These are phyloP conservation scores for Globisporangium cederbergense DNA, from an alignment of 352 stramenopile genomes.

Conservation along the genomic window DNA sequence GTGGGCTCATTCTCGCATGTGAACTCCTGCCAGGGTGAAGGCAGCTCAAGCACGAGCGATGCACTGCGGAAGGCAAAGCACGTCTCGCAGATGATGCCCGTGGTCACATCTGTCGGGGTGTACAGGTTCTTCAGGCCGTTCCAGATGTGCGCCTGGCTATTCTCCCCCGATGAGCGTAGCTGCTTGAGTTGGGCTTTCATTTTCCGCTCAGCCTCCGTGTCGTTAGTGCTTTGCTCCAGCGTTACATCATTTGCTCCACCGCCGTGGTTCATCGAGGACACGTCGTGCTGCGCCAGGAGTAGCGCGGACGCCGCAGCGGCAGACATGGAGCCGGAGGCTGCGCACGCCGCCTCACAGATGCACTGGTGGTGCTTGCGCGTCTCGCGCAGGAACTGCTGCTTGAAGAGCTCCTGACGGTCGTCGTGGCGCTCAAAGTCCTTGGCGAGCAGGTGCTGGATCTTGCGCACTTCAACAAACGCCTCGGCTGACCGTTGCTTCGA, in stretches of 20 bases:
- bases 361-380: constrained; percentile 44
- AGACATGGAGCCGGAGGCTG: constrained; percentile 19
- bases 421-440: constrained; percentile 44
- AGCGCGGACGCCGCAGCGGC: constrained; percentile 25
- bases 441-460: constrained; percentile 30
- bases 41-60: constrained; percentile 30
- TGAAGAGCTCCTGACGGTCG: constrained; percentile 46
- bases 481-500: constrained; percentile 20
- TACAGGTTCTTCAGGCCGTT: constrained; percentile 47
- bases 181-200: constrained; percentile 2
- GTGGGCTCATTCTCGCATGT: constrained; percentile 31
- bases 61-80: constrained; percentile 45
- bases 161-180: not conserved
- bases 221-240: not conserved
- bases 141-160: constrained; percentile 13
- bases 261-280: not conserved
- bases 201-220: not conserved
- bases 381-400: constrained; percentile 48
- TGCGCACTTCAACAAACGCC: constrained; percentile 48
- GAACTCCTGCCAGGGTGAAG: constrained; percentile 44
- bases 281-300: constrained; percentile 30
- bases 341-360: constrained; percentile 40
- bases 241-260: not conserved
- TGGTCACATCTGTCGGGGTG: constrained; percentile 36
- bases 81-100: constrained; percentile 45